A percentile compares a stretch with the other conserved stretches of the same genome.
These are phyloP conservation scores for Alectoria sarmentosa DNA, from an alignment of 495 filamentous ascomycete genomes.

Conservation along the genomic window DNA sequence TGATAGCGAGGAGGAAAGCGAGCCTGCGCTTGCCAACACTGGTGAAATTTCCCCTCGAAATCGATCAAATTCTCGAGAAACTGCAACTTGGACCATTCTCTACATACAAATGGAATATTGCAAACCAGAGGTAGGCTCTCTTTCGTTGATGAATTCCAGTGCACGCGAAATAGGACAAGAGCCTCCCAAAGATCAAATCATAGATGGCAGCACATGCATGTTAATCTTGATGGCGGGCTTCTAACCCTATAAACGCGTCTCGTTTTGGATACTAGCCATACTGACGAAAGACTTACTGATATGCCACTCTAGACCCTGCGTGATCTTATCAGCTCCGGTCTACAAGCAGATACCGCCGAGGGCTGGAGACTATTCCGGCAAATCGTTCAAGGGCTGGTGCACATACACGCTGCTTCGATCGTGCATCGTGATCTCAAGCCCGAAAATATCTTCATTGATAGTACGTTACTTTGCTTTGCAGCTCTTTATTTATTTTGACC, in stretches of 20 bases:
- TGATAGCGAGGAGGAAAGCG: neutral
- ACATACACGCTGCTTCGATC: conserved; percentile 87
- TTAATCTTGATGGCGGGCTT: neutral
- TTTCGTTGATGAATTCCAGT: neutral
- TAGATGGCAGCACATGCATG: neutral
- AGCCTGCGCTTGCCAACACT: neutral
- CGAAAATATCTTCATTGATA: conserved; percentile 94
- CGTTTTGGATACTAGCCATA: neutral
- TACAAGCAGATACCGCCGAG: conserved; percentile 66
- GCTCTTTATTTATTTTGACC: neutral
- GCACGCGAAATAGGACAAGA: neutral
- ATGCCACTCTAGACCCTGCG: conserved; percentile 60
- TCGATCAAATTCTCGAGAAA: conserved; percentile 23
- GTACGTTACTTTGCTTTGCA: neutral
- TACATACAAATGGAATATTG: conserved; percentile 98
- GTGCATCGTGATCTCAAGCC: conserved; percentile 98
- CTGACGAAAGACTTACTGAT: neutral
- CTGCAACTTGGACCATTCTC: conserved; percentile 46
- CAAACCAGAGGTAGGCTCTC: conserved; percentile 66
- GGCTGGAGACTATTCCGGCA: conserved; percentile 88
- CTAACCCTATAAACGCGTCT: neutral
- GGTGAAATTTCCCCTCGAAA: neutral
- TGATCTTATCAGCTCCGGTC: conserved; percentile 74
- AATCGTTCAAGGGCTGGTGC: conserved; percentile 79
- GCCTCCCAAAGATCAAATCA: neutral